These are phyloP conservation scores for Pisolithus marmoratus DNA, from an alignment of 768 basidiomycete genomes.

Conservation along the genomic window DNA sequence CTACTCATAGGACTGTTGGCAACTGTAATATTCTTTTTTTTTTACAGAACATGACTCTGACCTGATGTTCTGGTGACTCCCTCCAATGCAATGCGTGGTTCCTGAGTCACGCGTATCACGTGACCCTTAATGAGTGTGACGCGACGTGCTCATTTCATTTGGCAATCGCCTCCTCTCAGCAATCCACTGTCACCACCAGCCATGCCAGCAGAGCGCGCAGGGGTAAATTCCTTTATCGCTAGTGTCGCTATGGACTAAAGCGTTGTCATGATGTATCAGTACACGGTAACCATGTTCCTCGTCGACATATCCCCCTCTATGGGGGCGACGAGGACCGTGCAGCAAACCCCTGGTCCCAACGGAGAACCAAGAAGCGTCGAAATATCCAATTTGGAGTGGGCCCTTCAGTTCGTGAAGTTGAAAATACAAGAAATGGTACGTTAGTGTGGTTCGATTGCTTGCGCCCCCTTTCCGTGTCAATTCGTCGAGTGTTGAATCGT, in stretches of 20 bases:
- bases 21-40: background rate
- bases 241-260: conserved; percentile 7
- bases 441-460: background rate
- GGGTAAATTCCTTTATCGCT: conserved; percentile 41
- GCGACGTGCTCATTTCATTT: conserved; percentile 12
- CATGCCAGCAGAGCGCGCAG: conserved; percentile 59
- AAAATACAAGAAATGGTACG: conserved; percentile 88
- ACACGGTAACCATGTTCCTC: conserved; percentile 84
- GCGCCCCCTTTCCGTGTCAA: too few relatives aligned
- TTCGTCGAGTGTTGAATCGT: too few relatives aligned
- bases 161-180: conserved; percentile 10
- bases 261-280: conserved; percentile 28
- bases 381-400: conserved; percentile 76
- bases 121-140: conserved; percentile 25
- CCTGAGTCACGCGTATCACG: conserved; percentile 28
- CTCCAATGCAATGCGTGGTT: background rate
- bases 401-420: conserved; percentile 80
- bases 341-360: conserved; percentile 46
- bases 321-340: conserved; percentile 56
- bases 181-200: background rate
- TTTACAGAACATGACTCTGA: too few relatives aligned
- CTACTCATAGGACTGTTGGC: background rate
- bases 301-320: conserved; percentile 86
- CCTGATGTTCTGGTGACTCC: background rate
- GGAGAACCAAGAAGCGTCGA: conserved; percentile 48